Conservation (phyloP, 2,329 filamentous ascomycete species). For the Knoxdaviesia capensis region DNA sequence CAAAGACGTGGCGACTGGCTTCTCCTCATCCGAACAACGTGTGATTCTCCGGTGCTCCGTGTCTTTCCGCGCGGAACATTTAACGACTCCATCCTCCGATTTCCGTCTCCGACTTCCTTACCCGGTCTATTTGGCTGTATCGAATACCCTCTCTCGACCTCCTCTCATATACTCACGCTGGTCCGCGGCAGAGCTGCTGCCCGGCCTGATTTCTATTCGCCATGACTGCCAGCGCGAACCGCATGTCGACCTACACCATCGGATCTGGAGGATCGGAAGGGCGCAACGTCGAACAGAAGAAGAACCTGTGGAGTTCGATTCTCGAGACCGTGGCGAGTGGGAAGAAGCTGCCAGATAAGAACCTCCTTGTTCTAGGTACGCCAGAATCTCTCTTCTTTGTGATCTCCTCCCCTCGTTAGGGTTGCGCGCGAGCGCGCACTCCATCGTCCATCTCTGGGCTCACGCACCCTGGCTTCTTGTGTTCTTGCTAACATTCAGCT, state of each 20-base stretch:
- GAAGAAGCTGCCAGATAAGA: conserved; percentile 81
- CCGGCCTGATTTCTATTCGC: conserved; percentile 1
- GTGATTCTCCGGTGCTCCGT: background rate
- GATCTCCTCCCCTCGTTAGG: too few relatives aligned
- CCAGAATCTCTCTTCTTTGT: background rate
- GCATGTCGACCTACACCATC: conserved; percentile 37
- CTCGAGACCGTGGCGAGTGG: conserved; percentile 77
- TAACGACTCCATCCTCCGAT: too few relatives aligned
- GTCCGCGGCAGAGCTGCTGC: background rate
- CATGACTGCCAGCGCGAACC: conserved; percentile 33
- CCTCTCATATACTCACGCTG: too few relatives aligned
- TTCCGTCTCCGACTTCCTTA: background rate
- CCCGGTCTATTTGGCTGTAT: background rate
- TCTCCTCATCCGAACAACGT: background rate
- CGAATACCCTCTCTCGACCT: too few relatives aligned
- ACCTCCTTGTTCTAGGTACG: conserved; percentile 65
- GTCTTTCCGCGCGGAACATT: too few relatives aligned
- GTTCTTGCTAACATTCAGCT: background rate
- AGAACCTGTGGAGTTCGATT: conserved; percentile 89
- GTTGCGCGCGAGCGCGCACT: too few relatives aligned
- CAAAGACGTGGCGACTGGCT: background rate
- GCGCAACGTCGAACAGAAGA: conserved; percentile 51
- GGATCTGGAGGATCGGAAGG: conserved; percentile 33
- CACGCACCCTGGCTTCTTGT: background rate
- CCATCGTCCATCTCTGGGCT: too few relatives aligned